Evolutionary conservation across 2,329 filamentous ascomycete species (phyloP).

Genomic region (Colletotrichum eleusines): DNA sequence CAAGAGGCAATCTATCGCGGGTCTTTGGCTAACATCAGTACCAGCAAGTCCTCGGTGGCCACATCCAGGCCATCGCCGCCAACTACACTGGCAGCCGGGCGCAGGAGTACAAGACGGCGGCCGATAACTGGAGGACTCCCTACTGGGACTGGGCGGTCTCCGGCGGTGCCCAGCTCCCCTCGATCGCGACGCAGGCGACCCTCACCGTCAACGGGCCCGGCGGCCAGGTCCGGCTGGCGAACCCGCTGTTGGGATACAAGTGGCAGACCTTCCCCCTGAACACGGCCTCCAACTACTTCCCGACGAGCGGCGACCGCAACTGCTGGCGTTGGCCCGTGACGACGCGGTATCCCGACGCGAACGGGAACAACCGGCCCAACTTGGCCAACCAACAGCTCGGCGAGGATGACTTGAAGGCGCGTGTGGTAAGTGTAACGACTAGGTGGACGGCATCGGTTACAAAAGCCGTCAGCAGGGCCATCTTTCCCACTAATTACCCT

Average conservation of each 20-base stretch:
- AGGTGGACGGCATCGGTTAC: too few species aligned
- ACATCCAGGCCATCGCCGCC: constrained; percentile 60
- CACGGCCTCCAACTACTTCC: constrained; percentile 40
- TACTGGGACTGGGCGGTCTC: constrained; percentile 67
- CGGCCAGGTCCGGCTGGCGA: constrained; percentile 43
- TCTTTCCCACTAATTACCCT: not conserved
- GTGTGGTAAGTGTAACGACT: not conserved
- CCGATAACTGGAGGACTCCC: constrained; percentile 59
- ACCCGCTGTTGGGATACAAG: constrained; percentile 18
- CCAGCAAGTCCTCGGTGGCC: constrained; percentile 63
- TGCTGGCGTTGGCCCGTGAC: constrained; percentile 11
- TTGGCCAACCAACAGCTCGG: constrained; percentile 18
- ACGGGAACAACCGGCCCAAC: constrained; percentile 17
- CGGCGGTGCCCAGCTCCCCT: constrained; percentile 53
- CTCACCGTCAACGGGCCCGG: constrained; percentile 51
- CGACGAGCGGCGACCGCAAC: constrained; percentile 9
- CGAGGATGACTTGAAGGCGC: constrained; percentile 17
- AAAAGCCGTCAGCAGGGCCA: not conserved
- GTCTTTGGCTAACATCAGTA: constrained; percentile 44
- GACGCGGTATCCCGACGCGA: constrained; percentile 10
- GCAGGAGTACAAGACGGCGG: constrained; percentile 57
- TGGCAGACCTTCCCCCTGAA: constrained; percentile 35
- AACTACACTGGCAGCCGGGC: constrained; percentile 54
- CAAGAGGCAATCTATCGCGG: not conserved
- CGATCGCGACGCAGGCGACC: constrained; percentile 51